Conservation (phyloP, 148 eudicot genomes). For the Amaranthus cruentus region DNA sequence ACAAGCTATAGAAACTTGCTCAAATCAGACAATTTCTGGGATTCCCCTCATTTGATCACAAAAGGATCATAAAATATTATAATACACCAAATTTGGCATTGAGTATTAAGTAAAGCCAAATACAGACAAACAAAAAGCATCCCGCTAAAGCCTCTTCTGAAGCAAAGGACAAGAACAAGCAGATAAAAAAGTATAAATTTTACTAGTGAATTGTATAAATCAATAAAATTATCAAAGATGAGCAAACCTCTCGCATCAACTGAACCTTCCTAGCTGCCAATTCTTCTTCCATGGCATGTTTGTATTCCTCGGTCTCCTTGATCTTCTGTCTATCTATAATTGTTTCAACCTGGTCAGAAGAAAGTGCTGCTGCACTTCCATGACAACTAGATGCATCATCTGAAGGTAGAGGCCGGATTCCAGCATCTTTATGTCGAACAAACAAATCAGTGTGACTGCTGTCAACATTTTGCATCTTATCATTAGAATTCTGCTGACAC, state of each 20-base stretch:
- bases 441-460: not conserved
- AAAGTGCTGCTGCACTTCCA: not conserved
- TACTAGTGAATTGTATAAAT: too few relatives aligned
- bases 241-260: conserved; percentile 58
- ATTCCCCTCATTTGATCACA: too few relatives aligned
- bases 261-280: conserved; percentile 62
- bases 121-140: too few relatives aligned
- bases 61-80: too few relatives aligned
- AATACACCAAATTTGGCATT: too few relatives aligned
- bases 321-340: conserved; percentile 64
- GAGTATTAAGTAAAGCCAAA: too few relatives aligned
- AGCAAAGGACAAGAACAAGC: too few relatives aligned
- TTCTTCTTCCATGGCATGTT: conserved; percentile 77
- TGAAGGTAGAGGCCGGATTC: not conserved
- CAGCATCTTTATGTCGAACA: conserved; percentile 7
- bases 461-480: conserved; percentile 3
- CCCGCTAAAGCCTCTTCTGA: too few relatives aligned
- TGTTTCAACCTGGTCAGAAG: conserved; percentile 24
- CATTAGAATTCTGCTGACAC: conserved; percentile 5
- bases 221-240: not conserved
- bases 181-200: too few relatives aligned
- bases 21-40: too few relatives aligned
- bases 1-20: too few relatives aligned
- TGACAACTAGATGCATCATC: not conserved
- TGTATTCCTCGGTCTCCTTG: conserved; percentile 88